Conservation (phyloP, 1,284 basidiomycete genomes). For the Singerocomus rubriflavus region DNA sequence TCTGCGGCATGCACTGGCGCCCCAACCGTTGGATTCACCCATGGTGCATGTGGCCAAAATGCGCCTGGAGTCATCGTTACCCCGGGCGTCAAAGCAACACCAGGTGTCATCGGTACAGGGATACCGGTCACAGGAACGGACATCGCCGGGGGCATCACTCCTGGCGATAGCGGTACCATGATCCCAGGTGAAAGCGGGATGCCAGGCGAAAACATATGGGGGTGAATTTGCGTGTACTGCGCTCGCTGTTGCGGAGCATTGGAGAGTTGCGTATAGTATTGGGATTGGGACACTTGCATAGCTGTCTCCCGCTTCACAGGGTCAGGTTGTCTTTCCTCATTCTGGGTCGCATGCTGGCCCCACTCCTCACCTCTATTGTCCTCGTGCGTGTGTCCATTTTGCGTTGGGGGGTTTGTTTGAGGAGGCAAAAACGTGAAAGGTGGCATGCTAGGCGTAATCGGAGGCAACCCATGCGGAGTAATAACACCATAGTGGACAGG, state of each 20-base stretch:
- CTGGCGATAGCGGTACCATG: constrained; percentile 27
- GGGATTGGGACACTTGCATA: constrained; percentile 6
- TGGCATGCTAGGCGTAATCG: constrained; percentile 79
- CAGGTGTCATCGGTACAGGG: constrained; percentile 54
- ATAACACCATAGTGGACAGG: constrained; percentile 37
- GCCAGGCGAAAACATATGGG: constrained; percentile 32
- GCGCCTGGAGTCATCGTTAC: constrained; percentile 69
- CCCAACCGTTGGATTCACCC: constrained; percentile 66
- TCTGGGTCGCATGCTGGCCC: not conserved
- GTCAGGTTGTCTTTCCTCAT: constrained; percentile 10
- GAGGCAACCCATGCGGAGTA: constrained; percentile 69
- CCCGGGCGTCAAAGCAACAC: constrained; percentile 64
- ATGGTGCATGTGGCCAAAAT: constrained; percentile 58
- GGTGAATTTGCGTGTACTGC: constrained; percentile 25
- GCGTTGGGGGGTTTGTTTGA: constrained; percentile 14
- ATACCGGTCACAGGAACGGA: constrained; percentile 26
- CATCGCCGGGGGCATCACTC: constrained; percentile 19
- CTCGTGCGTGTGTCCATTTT: constrained; percentile 17
- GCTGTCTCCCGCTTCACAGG: constrained; percentile 8
- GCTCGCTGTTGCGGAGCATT: constrained; percentile 18
- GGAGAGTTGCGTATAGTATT: constrained; percentile 16
- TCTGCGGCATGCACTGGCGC: constrained; percentile 49
- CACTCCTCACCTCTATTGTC: constrained; percentile 5
- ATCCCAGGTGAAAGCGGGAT: constrained; percentile 33
- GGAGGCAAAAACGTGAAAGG: constrained; percentile 66